Percentiles rank a stretch among this genome's conserved stretches.
These are phyloP conservation scores for Diaporthe velutina DNA, from an alignment of 2,329 filamentous ascomycete species.

Conservation along the genomic window DNA sequence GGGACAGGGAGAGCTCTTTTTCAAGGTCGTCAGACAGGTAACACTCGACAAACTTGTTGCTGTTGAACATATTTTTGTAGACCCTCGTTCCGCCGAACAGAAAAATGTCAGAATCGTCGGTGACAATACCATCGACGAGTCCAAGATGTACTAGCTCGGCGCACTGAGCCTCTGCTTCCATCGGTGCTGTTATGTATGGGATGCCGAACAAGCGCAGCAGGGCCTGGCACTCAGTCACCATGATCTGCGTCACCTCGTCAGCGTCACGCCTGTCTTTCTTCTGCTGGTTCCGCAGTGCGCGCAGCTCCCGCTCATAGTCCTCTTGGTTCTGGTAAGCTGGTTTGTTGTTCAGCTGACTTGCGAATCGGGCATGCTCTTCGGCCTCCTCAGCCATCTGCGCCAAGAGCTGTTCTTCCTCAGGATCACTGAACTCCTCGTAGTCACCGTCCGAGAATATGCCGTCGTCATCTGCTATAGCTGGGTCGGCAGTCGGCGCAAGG, in stretches of 20 bases:
- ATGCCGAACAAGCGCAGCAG: constrained; percentile 91
- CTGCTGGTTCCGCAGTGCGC: constrained; percentile 89
- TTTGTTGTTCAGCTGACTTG: constrained; percentile 85
- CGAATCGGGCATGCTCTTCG: constrained; percentile 94
- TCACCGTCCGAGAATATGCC: constrained; percentile 62
- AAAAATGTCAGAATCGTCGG: constrained; percentile 96
- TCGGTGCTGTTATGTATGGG: constrained; percentile 96
- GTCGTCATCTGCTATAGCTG: constrained; percentile 39
- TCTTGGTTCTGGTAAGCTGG: constrained; percentile 76
- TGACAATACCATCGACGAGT: constrained; percentile 96
- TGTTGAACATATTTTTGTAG: constrained; percentile 99
- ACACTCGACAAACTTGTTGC: constrained; percentile 97
- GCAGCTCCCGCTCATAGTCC: constrained; percentile 89
- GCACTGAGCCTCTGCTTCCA: constrained; percentile 99
- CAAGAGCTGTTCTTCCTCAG: constrained; percentile 91
- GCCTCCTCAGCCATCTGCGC: constrained; percentile 89
- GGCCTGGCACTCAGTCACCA: constrained; percentile 95
- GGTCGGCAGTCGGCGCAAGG: constrained; percentile 39
- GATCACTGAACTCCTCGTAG: constrained; percentile 83
- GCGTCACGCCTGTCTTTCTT: constrained; percentile 96
- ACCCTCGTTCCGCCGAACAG: constrained; percentile 95
- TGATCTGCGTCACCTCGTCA: constrained; percentile 95
- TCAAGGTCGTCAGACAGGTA: constrained; percentile 88
- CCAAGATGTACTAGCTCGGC: constrained; percentile 89
- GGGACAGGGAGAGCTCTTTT: constrained; percentile 87